These are phyloP conservation scores for Ceratocystis destructans DNA, from an alignment of 2,329 filamentous ascomycete genomes.

Conservation along the genomic window DNA sequence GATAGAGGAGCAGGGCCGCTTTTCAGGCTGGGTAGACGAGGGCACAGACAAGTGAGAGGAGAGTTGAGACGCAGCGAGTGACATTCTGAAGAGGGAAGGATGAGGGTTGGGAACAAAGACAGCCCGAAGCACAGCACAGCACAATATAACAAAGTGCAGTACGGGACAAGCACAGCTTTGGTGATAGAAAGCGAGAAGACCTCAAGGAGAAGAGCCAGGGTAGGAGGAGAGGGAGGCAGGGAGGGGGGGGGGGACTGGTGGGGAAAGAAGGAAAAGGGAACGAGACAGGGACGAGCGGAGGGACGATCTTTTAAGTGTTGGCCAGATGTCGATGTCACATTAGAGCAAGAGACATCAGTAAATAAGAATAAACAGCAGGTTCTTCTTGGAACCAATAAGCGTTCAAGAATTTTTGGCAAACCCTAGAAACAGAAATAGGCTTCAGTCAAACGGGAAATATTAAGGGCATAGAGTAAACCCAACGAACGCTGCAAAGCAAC, in stretches of 20 bases:
- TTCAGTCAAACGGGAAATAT: neutral
- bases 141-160: neutral
- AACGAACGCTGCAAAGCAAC: neutral
- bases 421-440: no score
- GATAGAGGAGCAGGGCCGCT: neutral
- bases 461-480: neutral
- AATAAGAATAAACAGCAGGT: no score
- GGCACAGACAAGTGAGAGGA: neutral
- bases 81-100: conserved; percentile 4
- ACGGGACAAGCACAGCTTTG: neutral
- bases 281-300: no score
- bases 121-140: neutral
- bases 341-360: no score
- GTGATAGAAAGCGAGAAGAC: neutral
- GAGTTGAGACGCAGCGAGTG: neutral
- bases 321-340: no score
- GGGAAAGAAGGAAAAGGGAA: no score
- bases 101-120: neutral
- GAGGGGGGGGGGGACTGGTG: no score
- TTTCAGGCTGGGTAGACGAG: neutral
- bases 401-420: no score
- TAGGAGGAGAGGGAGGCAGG: no score
- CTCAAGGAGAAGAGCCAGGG: no score
- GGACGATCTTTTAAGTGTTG: no score
- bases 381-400: no score